Percentiles rank a stretch among this genome's conserved stretches.
Conservation (phyloP, 768 basidiomycete genomes). For the Daedaleopsis sinensis region DNA sequence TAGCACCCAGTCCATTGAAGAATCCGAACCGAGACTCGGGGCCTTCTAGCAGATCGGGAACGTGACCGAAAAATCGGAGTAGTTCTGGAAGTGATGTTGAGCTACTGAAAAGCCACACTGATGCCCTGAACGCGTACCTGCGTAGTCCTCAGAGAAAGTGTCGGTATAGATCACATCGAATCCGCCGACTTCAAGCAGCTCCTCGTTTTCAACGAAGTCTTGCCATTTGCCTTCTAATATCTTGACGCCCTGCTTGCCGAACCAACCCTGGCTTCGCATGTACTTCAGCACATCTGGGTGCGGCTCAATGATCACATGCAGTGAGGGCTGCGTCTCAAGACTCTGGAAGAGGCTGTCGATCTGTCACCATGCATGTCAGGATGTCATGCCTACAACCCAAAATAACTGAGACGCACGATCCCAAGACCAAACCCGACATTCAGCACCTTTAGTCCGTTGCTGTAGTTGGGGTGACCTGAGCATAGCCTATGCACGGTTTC, state of each 20-base stretch:
- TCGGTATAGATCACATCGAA: slow-evolving; percentile 93
- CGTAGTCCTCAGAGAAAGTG: slow-evolving; percentile 89
- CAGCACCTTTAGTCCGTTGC: slow-evolving; percentile 62
- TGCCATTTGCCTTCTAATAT: slow-evolving; percentile 95
- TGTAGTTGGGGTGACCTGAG: slow-evolving; percentile 47
- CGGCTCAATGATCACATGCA: slow-evolving; percentile 92
- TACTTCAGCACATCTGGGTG: slow-evolving; percentile 89
- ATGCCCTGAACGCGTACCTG: slow-evolving; percentile 38
- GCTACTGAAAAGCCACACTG: not conserved
- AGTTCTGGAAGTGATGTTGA: slow-evolving; percentile 48
- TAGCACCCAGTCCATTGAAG: slow-evolving; percentile 97
- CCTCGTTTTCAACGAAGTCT: slow-evolving; percentile 67
- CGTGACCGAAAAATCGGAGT: slow-evolving; percentile 75
- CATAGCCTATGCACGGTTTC: slow-evolving; percentile 75
- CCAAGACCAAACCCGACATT: slow-evolving; percentile 96
- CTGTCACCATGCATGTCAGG: slow-evolving; percentile 41
- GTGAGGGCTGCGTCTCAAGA: slow-evolving; percentile 55
- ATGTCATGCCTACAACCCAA: not conserved
- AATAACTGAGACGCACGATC: slow-evolving; percentile 57
- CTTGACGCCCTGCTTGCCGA: slow-evolving; percentile 71
- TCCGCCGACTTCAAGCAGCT: slow-evolving; percentile 63
- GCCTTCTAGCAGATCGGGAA: slow-evolving; percentile 76
- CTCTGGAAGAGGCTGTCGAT: slow-evolving; percentile 83
- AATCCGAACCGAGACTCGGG: slow-evolving; percentile 87
- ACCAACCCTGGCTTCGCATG: slow-evolving; percentile 80